Percentiles rank a stretch among this genome's conserved stretches.
Conservation (phyloP, 768 basidiomycete species). For the Naganishia vaughanmartiniae region DNA sequence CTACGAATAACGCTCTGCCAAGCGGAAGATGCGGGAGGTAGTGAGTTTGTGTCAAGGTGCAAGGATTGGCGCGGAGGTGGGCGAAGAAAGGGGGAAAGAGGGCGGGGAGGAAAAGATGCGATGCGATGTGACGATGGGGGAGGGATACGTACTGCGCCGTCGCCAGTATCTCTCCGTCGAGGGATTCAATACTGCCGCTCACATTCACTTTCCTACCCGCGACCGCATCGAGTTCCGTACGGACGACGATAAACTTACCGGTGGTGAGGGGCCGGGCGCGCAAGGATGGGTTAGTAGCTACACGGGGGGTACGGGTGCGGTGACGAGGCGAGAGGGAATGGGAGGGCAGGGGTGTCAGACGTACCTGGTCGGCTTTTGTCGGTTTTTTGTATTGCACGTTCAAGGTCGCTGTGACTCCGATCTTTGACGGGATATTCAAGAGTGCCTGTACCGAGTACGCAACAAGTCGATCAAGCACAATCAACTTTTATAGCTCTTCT, state of each 20-base stretch:
- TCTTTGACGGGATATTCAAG: slow-evolving; percentile 75
- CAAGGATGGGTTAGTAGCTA: too few species aligned
- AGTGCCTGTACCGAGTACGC: slow-evolving; percentile 64
- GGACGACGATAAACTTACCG: slow-evolving; percentile 75
- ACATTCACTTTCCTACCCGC: slow-evolving; percentile 78
- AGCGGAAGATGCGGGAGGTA: not conserved
- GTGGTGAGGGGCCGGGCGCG: too few species aligned
- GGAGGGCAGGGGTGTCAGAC: slow-evolving; percentile 32
- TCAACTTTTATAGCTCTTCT: too few species aligned
- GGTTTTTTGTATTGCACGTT: slow-evolving; percentile 79
- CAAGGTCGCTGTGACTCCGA: slow-evolving; percentile 88
- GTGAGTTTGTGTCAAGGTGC: too few species aligned
- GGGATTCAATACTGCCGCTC: slow-evolving; percentile 68
- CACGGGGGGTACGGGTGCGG: too few species aligned
- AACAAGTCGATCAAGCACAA: too few species aligned
- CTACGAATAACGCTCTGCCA: slow-evolving; percentile 73
- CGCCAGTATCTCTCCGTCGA: slow-evolving; percentile 76
- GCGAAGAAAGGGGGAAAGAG: not conserved
- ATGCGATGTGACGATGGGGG: too few species aligned
- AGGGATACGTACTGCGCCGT: slow-evolving; percentile 67
- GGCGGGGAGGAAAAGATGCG: too few species aligned
- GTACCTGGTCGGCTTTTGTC: slow-evolving; percentile 80
- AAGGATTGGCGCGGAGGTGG: slow-evolving; percentile 16
- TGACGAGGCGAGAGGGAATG: not conserved
- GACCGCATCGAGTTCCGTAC: slow-evolving; percentile 63